Evolutionary conservation across 1,284 basidiomycete species (phyloP).

Genomic region (Sanguinoderma infundibulare): DNA sequence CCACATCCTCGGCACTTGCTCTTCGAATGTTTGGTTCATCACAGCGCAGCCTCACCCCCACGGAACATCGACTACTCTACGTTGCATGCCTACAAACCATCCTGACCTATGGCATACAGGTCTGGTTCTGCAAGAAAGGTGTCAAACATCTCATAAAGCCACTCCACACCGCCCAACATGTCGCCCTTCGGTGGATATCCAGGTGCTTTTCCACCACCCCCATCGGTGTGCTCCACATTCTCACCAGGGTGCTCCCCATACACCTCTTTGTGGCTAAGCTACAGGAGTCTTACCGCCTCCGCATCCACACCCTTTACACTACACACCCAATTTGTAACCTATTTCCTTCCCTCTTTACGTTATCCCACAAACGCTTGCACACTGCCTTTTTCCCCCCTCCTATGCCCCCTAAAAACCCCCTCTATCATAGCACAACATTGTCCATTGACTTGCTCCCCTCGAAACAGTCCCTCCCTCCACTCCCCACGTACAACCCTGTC

Average conservation of each 20-base stretch:
- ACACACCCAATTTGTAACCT: neutral
- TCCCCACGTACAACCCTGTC: too few relatives aligned
- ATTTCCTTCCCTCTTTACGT: neutral
- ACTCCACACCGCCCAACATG: neutral
- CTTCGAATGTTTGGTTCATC: neutral
- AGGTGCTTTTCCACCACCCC: conserved; percentile 9
- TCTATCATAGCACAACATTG: too few relatives aligned
- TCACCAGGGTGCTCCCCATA: conserved; percentile 3
- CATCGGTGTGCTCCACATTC: neutral
- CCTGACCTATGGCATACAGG: neutral
- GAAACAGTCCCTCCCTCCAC: too few relatives aligned
- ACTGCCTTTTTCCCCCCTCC: neutral
- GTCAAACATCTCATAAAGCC: neutral
- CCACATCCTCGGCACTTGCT: neutral
- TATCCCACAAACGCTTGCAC: neutral
- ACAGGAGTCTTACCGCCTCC: neutral
- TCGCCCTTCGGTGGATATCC: conserved; percentile 12
- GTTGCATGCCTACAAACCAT: neutral
- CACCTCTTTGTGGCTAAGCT: conserved; percentile 1
- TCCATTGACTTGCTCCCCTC: too few relatives aligned
- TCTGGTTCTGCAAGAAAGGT: neutral
- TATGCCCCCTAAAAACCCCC: too few relatives aligned
- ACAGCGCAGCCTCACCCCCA: neutral
- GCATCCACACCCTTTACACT: neutral
- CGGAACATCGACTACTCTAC: neutral